Evolutionary conservation across 129 eudicot species (phyloP).

Genomic region (Tanacetum coccineum): DNA sequence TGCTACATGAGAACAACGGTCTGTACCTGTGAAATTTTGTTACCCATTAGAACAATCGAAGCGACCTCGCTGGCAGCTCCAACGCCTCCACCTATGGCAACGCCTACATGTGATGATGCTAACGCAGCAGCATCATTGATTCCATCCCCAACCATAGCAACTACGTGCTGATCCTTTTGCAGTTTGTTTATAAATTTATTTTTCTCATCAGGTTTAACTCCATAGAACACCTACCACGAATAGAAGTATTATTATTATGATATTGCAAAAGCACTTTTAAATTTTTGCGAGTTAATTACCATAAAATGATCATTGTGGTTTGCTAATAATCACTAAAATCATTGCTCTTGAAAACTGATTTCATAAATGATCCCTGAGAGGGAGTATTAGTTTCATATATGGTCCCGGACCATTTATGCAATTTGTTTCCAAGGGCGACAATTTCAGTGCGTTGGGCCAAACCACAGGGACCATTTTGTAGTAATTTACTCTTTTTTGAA

Average conservation of each 20-base stretch:
- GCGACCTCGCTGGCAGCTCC: constrained; percentile 99
- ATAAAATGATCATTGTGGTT: no score
- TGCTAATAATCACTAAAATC: no score
- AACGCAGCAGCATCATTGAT: constrained; percentile 97
- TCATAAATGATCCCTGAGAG: no score
- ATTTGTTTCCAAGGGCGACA: no score
- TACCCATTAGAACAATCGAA: constrained; percentile 88
- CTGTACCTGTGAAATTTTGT: constrained; percentile 87
- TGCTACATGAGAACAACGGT: not conserved
- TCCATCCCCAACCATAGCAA: constrained; percentile 99
- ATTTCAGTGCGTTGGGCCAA: no score
- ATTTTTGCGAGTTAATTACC: not conserved
- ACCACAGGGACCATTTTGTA: no score
- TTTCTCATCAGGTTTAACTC: constrained; percentile 87
- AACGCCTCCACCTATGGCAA: constrained; percentile 95
- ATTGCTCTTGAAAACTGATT: no score
- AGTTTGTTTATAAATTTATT: constrained; percentile 69
- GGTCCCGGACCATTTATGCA: no score
- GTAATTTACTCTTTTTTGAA: no score
- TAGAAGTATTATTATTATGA: not conserved
- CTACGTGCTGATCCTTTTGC: constrained; percentile 57
- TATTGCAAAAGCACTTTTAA: not conserved
- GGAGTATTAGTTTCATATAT: no score
- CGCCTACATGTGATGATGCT: constrained; percentile 88
- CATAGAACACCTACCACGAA: constrained; percentile 66